These are phyloP conservation scores for Lomentospora prolificans DNA, from an alignment of 2,329 filamentous ascomycete species.

Conservation along the genomic window DNA sequence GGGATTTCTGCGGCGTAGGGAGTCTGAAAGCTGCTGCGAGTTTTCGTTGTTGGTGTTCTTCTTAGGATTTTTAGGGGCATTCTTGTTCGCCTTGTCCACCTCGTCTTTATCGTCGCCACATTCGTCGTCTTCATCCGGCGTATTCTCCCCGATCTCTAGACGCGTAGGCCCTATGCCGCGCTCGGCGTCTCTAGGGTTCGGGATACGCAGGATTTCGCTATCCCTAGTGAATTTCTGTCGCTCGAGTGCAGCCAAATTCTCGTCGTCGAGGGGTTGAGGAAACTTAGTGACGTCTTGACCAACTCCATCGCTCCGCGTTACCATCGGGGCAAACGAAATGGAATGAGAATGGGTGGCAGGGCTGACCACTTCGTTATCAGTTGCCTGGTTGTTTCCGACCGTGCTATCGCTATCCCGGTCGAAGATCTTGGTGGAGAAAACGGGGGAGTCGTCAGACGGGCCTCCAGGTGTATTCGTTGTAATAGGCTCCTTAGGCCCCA, in stretches of 20 bases:
- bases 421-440: constrained; percentile 5
- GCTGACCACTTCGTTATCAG: constrained; percentile 4
- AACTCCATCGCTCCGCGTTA: constrained; percentile 49
- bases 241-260: constrained; percentile 41
- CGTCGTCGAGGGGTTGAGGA: constrained; percentile 30
- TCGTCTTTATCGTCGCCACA: constrained; percentile 16
- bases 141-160: constrained; percentile 20
- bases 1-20: constrained; percentile 37
- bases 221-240: constrained; percentile 77
- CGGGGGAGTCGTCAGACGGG: background rate
- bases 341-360: constrained; percentile 10
- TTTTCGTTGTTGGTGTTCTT: background rate
- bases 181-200: constrained; percentile 84
- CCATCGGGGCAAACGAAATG: constrained; percentile 61
- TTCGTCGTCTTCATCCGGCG: constrained; percentile 26
- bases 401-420: constrained; percentile 7
- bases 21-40: constrained; percentile 11
- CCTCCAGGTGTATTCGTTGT: background rate
- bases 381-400: constrained; percentile 4
- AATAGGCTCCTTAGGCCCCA: background rate
- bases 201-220: constrained; percentile 72
- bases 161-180: constrained; percentile 61
- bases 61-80: background rate
- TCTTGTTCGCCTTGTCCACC: background rate
- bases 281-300: constrained; percentile 36